Conservation (phyloP, 805 yeast genomes). For the Wickerhamia fluorescens region DNA sequence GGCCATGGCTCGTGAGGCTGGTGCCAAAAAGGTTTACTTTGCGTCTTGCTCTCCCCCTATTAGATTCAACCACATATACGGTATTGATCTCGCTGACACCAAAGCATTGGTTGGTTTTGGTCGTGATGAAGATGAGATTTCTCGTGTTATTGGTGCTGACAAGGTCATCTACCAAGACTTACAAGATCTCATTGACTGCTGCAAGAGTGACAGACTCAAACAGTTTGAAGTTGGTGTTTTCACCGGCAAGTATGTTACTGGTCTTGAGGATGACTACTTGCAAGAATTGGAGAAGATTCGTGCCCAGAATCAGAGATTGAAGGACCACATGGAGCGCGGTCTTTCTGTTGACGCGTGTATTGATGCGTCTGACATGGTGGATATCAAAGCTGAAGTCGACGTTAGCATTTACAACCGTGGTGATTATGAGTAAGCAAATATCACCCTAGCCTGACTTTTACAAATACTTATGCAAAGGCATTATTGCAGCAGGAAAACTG, state of each 20-base stretch:
- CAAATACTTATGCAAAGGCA: too few species aligned
- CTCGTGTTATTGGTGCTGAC: constrained; percentile 81
- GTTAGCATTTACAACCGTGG: constrained; percentile 53
- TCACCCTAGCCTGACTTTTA: too few species aligned
- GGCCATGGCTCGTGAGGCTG: constrained; percentile 98
- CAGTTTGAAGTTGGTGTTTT: constrained; percentile 95
- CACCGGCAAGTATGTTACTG: constrained; percentile 93
- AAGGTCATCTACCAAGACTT: constrained; percentile 82
- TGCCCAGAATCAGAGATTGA: constrained; percentile 60
- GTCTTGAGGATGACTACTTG: constrained; percentile 77
- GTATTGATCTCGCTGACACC: constrained; percentile 94
- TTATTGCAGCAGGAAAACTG: too few species aligned
- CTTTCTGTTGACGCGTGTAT: constrained; percentile 35
- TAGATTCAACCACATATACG: constrained; percentile 91
- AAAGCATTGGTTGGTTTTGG: constrained; percentile 87
- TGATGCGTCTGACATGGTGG: constrained; percentile 41
- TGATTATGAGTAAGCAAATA: constrained; percentile 36
- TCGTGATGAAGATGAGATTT: constrained; percentile 67
- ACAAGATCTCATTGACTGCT: constrained; percentile 76
- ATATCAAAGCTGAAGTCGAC: constrained; percentile 73
- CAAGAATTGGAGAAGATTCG: constrained; percentile 77
- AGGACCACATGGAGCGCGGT: constrained; percentile 33
- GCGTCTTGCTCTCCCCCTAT: constrained; percentile 99
- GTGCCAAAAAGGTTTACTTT: constrained; percentile 89
- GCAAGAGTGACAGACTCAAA: constrained; percentile 45